Evolutionary conservation across 2,329 filamentous ascomycete species (phyloP).

Genomic region (Hypoxylon sp.): DNA sequence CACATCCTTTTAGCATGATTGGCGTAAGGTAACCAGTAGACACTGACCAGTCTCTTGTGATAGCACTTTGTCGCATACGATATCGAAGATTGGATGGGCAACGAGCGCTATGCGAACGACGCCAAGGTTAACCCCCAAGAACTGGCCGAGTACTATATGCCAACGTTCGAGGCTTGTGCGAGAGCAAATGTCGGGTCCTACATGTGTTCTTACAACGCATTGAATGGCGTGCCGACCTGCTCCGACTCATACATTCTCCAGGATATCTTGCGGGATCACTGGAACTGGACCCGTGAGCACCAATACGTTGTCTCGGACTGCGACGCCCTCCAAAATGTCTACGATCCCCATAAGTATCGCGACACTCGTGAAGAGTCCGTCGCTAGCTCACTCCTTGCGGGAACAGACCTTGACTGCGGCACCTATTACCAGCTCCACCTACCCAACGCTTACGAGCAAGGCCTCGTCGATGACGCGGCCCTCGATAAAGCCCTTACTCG

Average conservation of each 20-base stretch:
- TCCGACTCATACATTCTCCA: slow-evolving; percentile 68
- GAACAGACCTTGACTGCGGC: slow-evolving; percentile 48
- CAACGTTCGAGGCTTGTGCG: slow-evolving; percentile 69
- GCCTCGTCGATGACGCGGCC: slow-evolving; percentile 39
- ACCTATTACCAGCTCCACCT: slow-evolving; percentile 42
- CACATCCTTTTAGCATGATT: not conserved
- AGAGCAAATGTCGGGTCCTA: slow-evolving; percentile 62
- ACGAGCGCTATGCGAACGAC: too few species aligned
- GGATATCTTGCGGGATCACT: slow-evolving; percentile 69
- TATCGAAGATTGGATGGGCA: too few species aligned
- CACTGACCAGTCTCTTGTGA: slow-evolving; percentile 3
- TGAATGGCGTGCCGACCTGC: slow-evolving; percentile 72
- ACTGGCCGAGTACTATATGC: slow-evolving; percentile 71
- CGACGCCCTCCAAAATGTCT: slow-evolving; percentile 68
- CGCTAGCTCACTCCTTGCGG: slow-evolving; percentile 47
- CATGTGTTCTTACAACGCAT: slow-evolving; percentile 69
- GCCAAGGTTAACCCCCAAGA: slow-evolving; percentile 61
- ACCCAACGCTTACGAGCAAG: slow-evolving; percentile 42
- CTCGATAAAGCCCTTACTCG: slow-evolving; percentile 42
- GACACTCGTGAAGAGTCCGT: slow-evolving; percentile 44
- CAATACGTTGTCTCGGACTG: slow-evolving; percentile 72
- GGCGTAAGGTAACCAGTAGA: too few species aligned
- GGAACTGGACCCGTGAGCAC: slow-evolving; percentile 67
- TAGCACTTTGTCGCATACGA: slow-evolving; percentile 65
- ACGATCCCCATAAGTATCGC: slow-evolving; percentile 49